Conservation (phyloP, 192 early-diverging fungal species). For the Umbelopsis isabellina region DNA sequence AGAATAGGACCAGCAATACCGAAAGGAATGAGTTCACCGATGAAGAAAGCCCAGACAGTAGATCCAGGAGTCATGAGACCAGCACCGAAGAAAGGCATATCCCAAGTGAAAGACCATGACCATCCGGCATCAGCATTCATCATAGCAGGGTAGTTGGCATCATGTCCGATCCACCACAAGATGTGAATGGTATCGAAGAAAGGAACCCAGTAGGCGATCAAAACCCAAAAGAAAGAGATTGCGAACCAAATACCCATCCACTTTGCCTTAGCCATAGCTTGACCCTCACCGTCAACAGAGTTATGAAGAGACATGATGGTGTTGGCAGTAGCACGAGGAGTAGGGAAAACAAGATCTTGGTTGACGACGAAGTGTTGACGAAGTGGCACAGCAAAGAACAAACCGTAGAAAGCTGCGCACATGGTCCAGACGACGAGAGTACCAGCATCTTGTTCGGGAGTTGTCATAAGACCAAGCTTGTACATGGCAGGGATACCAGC, state of each 20-base stretch:
- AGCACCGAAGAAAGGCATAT: slow-evolving; percentile 66
- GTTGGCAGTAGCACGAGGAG: slow-evolving; percentile 64
- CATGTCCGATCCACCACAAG: slow-evolving; percentile 54
- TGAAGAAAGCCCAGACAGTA: slow-evolving; percentile 57
- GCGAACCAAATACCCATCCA: slow-evolving; percentile 52
- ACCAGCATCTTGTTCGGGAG: slow-evolving; percentile 51
- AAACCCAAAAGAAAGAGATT: slow-evolving; percentile 47
- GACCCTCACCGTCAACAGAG: slow-evolving; percentile 46
- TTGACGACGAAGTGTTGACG: slow-evolving; percentile 69
- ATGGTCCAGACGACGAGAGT: slow-evolving; percentile 59
- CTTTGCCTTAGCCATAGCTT: slow-evolving; percentile 52
- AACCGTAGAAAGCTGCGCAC: slow-evolving; percentile 65
- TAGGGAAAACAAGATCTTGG: slow-evolving; percentile 69
- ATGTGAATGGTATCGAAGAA: slow-evolving; percentile 50
- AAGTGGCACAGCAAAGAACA: slow-evolving; percentile 74
- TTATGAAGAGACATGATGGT: slow-evolving; percentile 65
- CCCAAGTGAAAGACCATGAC: slow-evolving; percentile 51
- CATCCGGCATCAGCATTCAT: slow-evolving; percentile 54
- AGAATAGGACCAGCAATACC: slow-evolving; percentile 66
- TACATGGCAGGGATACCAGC: slow-evolving; percentile 75
- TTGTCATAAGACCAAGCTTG: slow-evolving; percentile 58
- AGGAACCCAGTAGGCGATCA: slow-evolving; percentile 57
- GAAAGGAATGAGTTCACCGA: slow-evolving; percentile 56
- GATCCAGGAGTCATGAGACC: slow-evolving; percentile 62
- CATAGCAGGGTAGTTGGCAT: slow-evolving; percentile 40